These are phyloP conservation scores for Penicillium nordicum DNA, from an alignment of 2,329 filamentous ascomycete genomes.

Conservation along the genomic window DNA sequence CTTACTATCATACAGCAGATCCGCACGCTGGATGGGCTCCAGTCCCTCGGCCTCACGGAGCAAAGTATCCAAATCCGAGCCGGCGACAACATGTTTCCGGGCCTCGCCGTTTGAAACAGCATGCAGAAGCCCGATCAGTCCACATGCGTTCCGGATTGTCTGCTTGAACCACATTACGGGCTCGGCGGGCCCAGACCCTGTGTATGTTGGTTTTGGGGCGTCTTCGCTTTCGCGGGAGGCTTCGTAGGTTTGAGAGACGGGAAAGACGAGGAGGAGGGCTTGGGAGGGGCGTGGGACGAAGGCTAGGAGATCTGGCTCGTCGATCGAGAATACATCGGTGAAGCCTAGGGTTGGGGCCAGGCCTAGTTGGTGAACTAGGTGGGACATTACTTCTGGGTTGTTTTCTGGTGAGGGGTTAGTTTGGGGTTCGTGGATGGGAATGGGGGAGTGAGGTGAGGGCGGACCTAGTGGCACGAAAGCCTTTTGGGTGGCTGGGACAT, in stretches of 20 bases:
- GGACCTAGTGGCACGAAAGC: conserved; percentile 49
- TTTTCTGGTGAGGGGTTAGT: conserved; percentile 49
- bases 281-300: conserved; percentile 86
- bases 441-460: neutral
- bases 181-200: conserved; percentile 63
- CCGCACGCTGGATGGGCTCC: conserved; percentile 62
- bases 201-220: conserved; percentile 59
- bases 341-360: conserved; percentile 73
- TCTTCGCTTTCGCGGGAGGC: conserved; percentile 73
- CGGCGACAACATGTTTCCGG: conserved; percentile 56
- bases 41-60: conserved; percentile 69
- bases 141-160: conserved; percentile 91
- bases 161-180: conserved; percentile 92
- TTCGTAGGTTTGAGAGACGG: conserved; percentile 76
- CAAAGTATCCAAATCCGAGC: conserved; percentile 51
- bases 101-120: conserved; percentile 74
- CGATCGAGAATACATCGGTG: conserved; percentile 89
- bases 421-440: neutral
- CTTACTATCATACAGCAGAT: conserved; percentile 71
- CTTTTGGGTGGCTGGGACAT: conserved; percentile 42
- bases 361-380: conserved; percentile 77
- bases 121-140: conserved; percentile 83
- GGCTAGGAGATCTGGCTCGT: conserved; percentile 76
- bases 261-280: conserved; percentile 89
- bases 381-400: conserved; percentile 86